phyloP scores from a whole-genome alignment of 768 basidiomycete species.

The Termitomyces sp. region DNA sequence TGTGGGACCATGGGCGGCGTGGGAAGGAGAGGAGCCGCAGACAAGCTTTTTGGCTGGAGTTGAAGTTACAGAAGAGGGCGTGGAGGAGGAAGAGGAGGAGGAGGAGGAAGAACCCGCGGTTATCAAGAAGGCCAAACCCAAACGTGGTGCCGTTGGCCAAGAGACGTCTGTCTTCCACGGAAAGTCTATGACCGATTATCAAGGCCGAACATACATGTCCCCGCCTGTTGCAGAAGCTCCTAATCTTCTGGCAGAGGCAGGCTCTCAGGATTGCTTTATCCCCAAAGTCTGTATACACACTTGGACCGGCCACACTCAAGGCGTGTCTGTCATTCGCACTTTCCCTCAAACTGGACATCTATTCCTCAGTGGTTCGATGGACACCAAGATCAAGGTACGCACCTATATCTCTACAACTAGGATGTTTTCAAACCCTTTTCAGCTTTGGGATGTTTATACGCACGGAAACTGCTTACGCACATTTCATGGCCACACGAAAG shows the following conservation, averaged over 20 bases:
- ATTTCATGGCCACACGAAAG: constrained; percentile 95
- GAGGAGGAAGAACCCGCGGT: constrained; percentile 59
- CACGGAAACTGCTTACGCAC: constrained; percentile 96
- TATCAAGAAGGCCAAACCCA: constrained; percentile 73
- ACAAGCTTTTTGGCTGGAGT: constrained; percentile 60
- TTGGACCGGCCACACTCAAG: constrained; percentile 97
- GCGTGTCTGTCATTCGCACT: constrained; percentile 88
- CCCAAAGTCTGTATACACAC: constrained; percentile 96
- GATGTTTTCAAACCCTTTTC: constrained; percentile 9
- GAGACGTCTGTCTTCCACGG: constrained; percentile 97
- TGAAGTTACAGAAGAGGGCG: constrained; percentile 51
- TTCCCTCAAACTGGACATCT: constrained; percentile 95
- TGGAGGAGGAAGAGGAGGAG: constrained; percentile 60
- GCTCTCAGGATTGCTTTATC: constrained; percentile 88
- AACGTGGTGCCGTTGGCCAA: constrained; percentile 76
- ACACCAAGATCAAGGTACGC: constrained; percentile 93
- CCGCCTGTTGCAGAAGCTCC: constrained; percentile 88
- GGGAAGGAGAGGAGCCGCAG: constrained; percentile 77
- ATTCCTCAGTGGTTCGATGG: constrained; percentile 92
- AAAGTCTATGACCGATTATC: constrained; percentile 94
- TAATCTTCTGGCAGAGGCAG: constrained; percentile 73
- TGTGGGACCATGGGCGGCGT: constrained; percentile 92
- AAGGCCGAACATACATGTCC: constrained; percentile 97
- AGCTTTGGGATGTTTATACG: constrained; percentile 98
- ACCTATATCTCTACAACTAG: not conserved